Percentiles rank a stretch among this genome's conserved stretches.
These are phyloP conservation scores for Wickerhamiella cacticola DNA, from an alignment of 805 yeast genomes.

Conservation along the genomic window DNA sequence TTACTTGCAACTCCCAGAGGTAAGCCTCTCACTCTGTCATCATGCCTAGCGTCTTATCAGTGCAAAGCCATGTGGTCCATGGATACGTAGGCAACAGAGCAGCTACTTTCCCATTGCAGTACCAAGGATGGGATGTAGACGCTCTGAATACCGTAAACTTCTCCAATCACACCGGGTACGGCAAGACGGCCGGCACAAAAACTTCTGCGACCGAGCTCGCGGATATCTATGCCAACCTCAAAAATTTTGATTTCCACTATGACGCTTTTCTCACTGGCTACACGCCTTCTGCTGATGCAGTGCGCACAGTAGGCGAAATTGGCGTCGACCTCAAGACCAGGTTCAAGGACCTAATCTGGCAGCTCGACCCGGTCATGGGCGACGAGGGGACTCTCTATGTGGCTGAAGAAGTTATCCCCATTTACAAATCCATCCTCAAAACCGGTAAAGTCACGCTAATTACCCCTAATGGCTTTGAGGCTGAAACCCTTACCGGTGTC, in stretches of 20 bases:
- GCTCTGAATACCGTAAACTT: constrained; percentile 76
- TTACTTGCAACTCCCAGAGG: no score
- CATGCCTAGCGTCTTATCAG: constrained; percentile 33
- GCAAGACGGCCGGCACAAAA: constrained; percentile 47
- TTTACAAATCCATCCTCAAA: constrained; percentile 38
- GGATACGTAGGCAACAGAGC: constrained; percentile 94
- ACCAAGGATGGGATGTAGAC: constrained; percentile 87
- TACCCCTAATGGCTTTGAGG: constrained; percentile 87
- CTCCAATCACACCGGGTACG: constrained; percentile 90
- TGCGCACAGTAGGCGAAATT: constrained; percentile 39
- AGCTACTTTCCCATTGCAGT: constrained; percentile 78
- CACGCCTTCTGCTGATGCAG: constrained; percentile 49
- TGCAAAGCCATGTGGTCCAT: constrained; percentile 88
- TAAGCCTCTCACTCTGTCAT: not conserved
- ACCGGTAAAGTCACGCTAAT: constrained; percentile 49
- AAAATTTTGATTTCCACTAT: constrained; percentile 39
- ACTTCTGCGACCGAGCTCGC: constrained; percentile 36
- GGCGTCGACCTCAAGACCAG: constrained; percentile 28
- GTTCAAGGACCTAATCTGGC: constrained; percentile 35
- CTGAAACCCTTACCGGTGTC: constrained; percentile 53
- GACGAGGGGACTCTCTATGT: constrained; percentile 81
- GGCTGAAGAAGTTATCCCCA: constrained; percentile 43
- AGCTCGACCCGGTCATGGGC: constrained; percentile 86
- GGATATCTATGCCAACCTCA: constrained; percentile 46
- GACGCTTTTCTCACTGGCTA: constrained; percentile 72